These are phyloP conservation scores for Mortierella claussenii DNA, from an alignment of 192 early-diverging fungal genomes.

Conservation along the genomic window DNA sequence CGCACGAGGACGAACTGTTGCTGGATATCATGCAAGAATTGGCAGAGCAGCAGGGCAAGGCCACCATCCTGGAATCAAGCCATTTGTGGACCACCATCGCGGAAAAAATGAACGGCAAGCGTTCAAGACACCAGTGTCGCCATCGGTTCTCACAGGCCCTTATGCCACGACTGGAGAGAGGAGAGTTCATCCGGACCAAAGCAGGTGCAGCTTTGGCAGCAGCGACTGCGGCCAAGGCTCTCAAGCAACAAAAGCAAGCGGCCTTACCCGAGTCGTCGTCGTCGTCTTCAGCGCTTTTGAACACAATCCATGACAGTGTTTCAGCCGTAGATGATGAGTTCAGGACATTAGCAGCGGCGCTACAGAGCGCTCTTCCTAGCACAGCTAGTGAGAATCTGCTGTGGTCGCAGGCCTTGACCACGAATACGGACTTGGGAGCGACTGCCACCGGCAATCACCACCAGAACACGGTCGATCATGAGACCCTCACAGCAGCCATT, in stretches of 20 bases:
- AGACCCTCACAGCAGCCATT: slow-evolving; percentile 8
- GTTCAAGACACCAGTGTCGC: slow-evolving; percentile 25
- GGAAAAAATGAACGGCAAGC: slow-evolving; percentile 27
- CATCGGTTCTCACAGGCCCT: slow-evolving; percentile 24
- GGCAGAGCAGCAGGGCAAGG: slow-evolving; percentile 13
- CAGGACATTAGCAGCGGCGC: slow-evolving; percentile 1
- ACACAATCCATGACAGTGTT: not conserved
- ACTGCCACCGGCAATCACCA: not conserved
- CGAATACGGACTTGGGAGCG: not conserved
- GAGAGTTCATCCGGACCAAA: slow-evolving; percentile 6
- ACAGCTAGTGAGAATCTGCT: slow-evolving; percentile 1
- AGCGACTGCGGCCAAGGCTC: slow-evolving; percentile 3
- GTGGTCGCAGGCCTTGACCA: slow-evolving; percentile 18
- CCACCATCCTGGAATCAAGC: slow-evolving; percentile 11
- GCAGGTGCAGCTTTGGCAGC: slow-evolving; percentile 13
- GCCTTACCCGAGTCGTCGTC: not conserved
- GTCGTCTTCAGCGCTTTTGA: too few species aligned
- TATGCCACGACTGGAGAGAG: slow-evolving; percentile 10
- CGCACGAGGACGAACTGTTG: slow-evolving; percentile 31
- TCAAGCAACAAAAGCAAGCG: slow-evolving; percentile 2
- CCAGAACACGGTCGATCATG: not conserved
- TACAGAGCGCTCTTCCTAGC: slow-evolving; percentile 11
- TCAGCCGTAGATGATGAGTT: not conserved
- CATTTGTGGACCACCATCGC: slow-evolving; percentile 27
- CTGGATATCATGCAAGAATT: slow-evolving; percentile 35